Conservation (phyloP, 176 grass and related monocot species). For the Oryza glaberrima region DNA sequence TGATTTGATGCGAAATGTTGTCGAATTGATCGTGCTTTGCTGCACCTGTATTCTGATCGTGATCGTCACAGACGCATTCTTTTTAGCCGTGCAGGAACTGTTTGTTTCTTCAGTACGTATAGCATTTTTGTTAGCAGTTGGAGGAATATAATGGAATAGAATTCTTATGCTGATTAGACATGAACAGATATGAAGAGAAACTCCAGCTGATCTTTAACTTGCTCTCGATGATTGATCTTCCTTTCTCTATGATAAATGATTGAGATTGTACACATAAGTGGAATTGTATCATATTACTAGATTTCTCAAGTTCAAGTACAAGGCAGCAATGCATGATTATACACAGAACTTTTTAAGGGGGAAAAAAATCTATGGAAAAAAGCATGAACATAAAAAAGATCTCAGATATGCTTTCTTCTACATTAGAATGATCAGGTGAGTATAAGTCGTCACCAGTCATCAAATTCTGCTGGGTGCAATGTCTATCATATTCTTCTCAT, state of each 20-base stretch:
- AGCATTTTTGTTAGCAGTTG: not conserved
- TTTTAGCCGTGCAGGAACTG: not conserved
- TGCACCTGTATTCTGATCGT: not conserved
- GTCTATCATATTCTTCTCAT: not conserved
- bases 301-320: not conserved
- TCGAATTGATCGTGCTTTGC: not conserved
- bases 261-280: not conserved
- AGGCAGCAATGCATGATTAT: not conserved
- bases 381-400: constrained; percentile 5
- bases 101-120: not conserved
- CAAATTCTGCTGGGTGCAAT: constrained; percentile 10
- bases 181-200: not conserved
- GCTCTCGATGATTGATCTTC: not conserved
- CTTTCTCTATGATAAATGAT: constrained; percentile 4
- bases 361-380: not conserved
- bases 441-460: constrained; percentile 21
- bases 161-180: not conserved
- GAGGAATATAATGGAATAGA: not conserved
- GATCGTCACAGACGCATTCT: not conserved
- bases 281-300: not conserved
- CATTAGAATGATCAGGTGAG: constrained; percentile 7
- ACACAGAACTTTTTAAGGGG: not conserved
- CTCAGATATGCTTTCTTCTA: not conserved
- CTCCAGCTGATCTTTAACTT: not conserved
- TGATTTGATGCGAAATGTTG: not conserved